Percentiles rank a stretch among this genome's conserved stretches.
These are phyloP conservation scores for Arthrobotrys iridis DNA, from an alignment of 2,329 filamentous ascomycete genomes.

Conservation along the genomic window DNA sequence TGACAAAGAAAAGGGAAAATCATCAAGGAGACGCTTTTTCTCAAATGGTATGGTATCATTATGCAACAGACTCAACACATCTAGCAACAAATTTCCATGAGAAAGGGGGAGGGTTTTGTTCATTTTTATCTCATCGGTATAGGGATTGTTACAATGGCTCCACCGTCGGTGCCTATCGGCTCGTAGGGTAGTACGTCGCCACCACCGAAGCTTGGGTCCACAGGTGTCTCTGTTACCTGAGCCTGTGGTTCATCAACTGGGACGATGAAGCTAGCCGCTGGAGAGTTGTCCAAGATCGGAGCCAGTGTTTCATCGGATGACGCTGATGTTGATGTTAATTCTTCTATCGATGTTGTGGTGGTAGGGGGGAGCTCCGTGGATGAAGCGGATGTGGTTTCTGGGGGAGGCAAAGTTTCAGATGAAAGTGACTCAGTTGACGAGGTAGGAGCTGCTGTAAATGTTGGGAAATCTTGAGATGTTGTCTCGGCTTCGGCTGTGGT, in stretches of 20 bases:
- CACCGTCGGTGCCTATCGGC: conserved; percentile 22
- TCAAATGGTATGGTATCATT: conserved; percentile 43
- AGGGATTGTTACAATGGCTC: conserved; percentile 23
- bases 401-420: background rate
- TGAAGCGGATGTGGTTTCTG: background rate
- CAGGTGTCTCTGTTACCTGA: background rate
- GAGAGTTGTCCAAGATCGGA: background rate
- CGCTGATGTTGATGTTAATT: background rate
- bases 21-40: too few species aligned
- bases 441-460: background rate
- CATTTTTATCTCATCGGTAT: conserved; percentile 6
- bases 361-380: background rate
- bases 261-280: conserved; percentile 22
- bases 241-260: conserved; percentile 26
- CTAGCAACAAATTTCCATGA: background rate
- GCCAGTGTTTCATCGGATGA: background rate
- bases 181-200: conserved; percentile 20
- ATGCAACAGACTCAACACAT: conserved; percentile 49
- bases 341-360: background rate
- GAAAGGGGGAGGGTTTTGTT: background rate
- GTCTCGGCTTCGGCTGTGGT: conserved; percentile 1
- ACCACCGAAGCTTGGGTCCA: conserved; percentile 39
- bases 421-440: background rate
- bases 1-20: too few species aligned
- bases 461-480: background rate